Evolutionary conservation across 2,329 filamentous ascomycete genomes (phyloP).

Genomic region (Metarhizium anisopliae): DNA sequence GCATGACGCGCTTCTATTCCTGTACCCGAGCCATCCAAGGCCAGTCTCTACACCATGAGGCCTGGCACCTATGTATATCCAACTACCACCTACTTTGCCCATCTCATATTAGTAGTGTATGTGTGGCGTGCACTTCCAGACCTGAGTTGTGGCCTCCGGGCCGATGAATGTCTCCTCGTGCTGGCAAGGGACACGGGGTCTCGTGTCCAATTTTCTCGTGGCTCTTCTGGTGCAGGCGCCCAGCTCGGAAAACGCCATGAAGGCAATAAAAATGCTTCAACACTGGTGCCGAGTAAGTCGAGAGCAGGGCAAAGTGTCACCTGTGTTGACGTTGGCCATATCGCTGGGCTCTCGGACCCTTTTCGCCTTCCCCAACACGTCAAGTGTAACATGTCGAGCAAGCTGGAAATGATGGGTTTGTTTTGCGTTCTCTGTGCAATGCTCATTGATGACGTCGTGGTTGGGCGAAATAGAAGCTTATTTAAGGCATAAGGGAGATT

Average conservation of each 20-base stretch:
- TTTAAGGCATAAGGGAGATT: too few species aligned
- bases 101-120: conserved; percentile 8
- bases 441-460: too few species aligned
- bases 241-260: conserved; percentile 6
- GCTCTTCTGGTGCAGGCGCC: conserved; percentile 10
- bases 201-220: conserved; percentile 10
- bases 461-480: too few species aligned
- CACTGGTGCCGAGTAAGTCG: conserved; percentile 7
- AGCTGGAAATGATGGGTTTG: neutral
- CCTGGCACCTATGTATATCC: neutral
- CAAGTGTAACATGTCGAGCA: neutral
- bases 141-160: conserved; percentile 5
- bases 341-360: neutral
- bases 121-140: conserved; percentile 7
- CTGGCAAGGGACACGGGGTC: conserved; percentile 1
- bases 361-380: neutral
- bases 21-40: neutral
- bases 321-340: neutral
- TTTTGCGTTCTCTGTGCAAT: too few species aligned
- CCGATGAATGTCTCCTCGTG: conserved; percentile 7
- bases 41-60: neutral
- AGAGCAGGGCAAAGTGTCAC: neutral
- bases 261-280: conserved; percentile 9
- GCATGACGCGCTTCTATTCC: conserved; percentile 7
- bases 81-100: conserved; percentile 9